Conservation (phyloP, 441 rosid genomes). For the Pelargonium myrrhifolium region DNA sequence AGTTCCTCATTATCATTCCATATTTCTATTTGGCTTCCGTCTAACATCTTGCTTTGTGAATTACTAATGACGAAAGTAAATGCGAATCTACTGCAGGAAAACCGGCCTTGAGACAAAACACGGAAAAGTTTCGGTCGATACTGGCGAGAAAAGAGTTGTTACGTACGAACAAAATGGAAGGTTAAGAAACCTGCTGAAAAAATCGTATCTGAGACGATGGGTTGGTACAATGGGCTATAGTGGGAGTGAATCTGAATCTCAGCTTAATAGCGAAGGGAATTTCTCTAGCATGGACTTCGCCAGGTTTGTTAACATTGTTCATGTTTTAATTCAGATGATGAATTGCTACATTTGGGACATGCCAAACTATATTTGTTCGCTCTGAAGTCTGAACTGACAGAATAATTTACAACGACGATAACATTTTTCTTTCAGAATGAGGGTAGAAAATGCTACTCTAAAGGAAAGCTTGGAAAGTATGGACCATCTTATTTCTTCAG, state of each 20-base stretch:
- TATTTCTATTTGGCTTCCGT: too few relatives aligned
- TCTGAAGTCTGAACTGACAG: too few relatives aligned
- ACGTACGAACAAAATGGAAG: conserved; percentile 56
- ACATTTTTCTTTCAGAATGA: conserved; percentile 44
- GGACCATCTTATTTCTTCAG: conserved; percentile 70
- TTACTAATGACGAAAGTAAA: not conserved
- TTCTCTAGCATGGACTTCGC: conserved; percentile 47
- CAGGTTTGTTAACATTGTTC: conserved; percentile 42
- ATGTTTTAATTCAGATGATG: conserved; percentile 4
- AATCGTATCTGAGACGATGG: conserved; percentile 77
- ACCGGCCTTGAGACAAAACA: conserved; percentile 30
- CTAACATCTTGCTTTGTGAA: too few relatives aligned
- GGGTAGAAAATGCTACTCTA: conserved; percentile 79
- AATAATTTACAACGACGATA: not conserved
- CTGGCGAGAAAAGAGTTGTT: conserved; percentile 26
- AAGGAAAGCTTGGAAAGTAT: conserved; percentile 79
- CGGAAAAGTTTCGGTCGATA: conserved; percentile 31
- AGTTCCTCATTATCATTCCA: too few relatives aligned
- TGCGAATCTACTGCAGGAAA: conserved; percentile 42
- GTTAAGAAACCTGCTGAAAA: conserved; percentile 69
- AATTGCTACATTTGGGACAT: not conserved
- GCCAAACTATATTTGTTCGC: not conserved
- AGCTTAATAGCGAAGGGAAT: conserved; percentile 34
- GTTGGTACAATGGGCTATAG: conserved; percentile 40
- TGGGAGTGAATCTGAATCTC: conserved; percentile 43